Evolutionary conservation across 768 basidiomycete genomes (phyloP).

Genomic region (Pleurotus salmoneostramineus): DNA sequence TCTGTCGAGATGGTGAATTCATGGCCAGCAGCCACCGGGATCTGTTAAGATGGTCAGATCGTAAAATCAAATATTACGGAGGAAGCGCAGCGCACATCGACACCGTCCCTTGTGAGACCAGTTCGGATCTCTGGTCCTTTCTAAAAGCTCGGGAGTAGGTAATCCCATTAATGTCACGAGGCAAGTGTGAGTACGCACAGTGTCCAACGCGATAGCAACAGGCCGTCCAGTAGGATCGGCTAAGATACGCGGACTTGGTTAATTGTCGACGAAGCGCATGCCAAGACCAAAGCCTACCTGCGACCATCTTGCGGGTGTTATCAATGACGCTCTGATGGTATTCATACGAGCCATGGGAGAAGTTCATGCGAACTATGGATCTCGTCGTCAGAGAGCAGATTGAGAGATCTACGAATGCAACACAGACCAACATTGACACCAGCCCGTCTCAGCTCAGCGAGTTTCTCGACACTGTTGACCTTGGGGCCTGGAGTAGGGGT

Average conservation of each 20-base stretch:
- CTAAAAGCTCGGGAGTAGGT: slow-evolving; percentile 30
- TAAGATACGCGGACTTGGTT: slow-evolving; percentile 19
- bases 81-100: slow-evolving; percentile 61
- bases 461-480: slow-evolving; percentile 87
- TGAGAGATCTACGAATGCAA: neutral
- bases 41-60: slow-evolving; percentile 33
- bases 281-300: slow-evolving; percentile 41
- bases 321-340: slow-evolving; percentile 99
- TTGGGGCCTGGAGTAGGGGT: slow-evolving; percentile 69
- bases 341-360: slow-evolving; percentile 97
- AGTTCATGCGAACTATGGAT: slow-evolving; percentile 95
- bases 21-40: slow-evolving; percentile 84
- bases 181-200: slow-evolving; percentile 47
- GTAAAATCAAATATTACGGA: slow-evolving; percentile 8
- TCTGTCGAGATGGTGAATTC: slow-evolving; percentile 92
- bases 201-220: slow-evolving; percentile 96
- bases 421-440: slow-evolving; percentile 96
- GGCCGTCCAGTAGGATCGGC: slow-evolving; percentile 80
- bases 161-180: neutral
- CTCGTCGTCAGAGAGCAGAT: neutral
- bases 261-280: slow-evolving; percentile 6
- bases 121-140: slow-evolving; percentile 99
- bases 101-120: slow-evolving; percentile 81
- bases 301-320: slow-evolving; percentile 87
- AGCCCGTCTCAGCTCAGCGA: slow-evolving; percentile 77